Evolutionary conservation across 2,329 filamentous ascomycete species (phyloP), one percentile per base, ranked within the genome.

Genomic region (Endocalyx cinctus): DNA sequence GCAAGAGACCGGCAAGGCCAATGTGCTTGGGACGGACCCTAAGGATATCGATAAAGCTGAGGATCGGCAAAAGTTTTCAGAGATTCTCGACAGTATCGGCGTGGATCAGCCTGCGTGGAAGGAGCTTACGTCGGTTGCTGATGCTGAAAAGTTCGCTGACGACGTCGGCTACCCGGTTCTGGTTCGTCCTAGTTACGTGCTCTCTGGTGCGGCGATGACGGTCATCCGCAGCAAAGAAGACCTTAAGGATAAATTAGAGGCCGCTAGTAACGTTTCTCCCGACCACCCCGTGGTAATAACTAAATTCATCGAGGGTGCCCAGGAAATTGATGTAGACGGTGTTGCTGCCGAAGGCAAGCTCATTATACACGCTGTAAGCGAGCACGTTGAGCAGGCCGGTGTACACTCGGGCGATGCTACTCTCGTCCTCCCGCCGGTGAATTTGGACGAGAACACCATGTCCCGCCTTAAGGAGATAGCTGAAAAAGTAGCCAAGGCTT

Each of bases 71-170:
- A 97, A 98, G 64, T 98, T 98, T 72, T 96, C 90, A 15, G 84
- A 89, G 54, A 97, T 97, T 45, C 75, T 98, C 28, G 92, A 98
- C 62, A 94, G 86, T 61, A 96, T 97, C 51, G 90, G 89, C 39
- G 81, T 98, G 35, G 90, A 97, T 59, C 92, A 98, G 66, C 92
- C 92, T 22, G 88, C 87, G 8, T 98, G 92, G 92, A 95, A 94
- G 65, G 92, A 98, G 62, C 79, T 97, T 25, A 94, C 85, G 18
- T 96, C 87, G 12, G 86, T 90, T 41, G 69, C 82, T 42, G 92
- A 86, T 14, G 92, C 89, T n/a, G 83, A 89, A 67, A 69, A 75
- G 42, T 98, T 97, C 51, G 89, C 88, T 31, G 69, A 87, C 10
- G 68, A 79, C 48, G 92, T 97, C 43, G 81, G 83, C 46, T 98